phyloP scores from a whole-genome alignment of 2,329 filamentous ascomycete species.

The Xylaria multiplex region DNA sequence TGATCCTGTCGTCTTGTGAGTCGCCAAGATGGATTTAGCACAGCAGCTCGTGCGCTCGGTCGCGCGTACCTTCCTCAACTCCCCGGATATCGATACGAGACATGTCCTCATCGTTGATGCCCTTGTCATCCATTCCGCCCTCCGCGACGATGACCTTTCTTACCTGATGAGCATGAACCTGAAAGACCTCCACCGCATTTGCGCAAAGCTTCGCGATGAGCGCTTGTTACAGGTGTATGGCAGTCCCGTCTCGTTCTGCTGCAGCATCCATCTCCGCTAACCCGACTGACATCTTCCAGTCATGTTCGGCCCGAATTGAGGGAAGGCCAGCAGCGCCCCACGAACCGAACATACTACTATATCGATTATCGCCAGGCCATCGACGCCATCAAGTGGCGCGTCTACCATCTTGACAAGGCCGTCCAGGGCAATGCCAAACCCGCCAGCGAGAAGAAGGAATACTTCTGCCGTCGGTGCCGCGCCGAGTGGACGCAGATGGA shows the following conservation, averaged over 20 bases:
- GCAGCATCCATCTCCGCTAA: slow-evolving; percentile 26
- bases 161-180: slow-evolving; percentile 88
- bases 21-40: slow-evolving; percentile 51
- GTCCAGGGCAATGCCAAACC: slow-evolving; percentile 86
- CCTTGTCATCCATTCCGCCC: slow-evolving; percentile 76
- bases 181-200: slow-evolving; percentile 91
- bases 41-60: slow-evolving; percentile 86
- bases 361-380: slow-evolving; percentile 95
- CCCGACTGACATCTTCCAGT: slow-evolving; percentile 51
- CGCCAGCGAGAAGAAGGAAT: slow-evolving; percentile 89
- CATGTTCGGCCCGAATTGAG: slow-evolving; percentile 80
- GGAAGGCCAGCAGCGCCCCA: slow-evolving; percentile 82
- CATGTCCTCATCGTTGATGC: slow-evolving; percentile 82
- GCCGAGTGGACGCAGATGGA: slow-evolving; percentile 91
- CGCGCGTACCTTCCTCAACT: slow-evolving; percentile 80
- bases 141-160: slow-evolving; percentile 88
- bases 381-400: slow-evolving; percentile 94
- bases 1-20: not conserved
- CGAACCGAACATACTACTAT: slow-evolving; percentile 93
- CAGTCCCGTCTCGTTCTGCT: slow-evolving; percentile 15
- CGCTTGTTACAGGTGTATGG: slow-evolving; percentile 82
- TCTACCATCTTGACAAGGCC: slow-evolving; percentile 86
- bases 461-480: slow-evolving; percentile 82
- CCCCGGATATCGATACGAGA: slow-evolving; percentile 69
- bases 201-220: slow-evolving; percentile 84